Base-by-base conservation (phyloP, 306 rosid genomes). In the Lotus japonicus region DNA sequence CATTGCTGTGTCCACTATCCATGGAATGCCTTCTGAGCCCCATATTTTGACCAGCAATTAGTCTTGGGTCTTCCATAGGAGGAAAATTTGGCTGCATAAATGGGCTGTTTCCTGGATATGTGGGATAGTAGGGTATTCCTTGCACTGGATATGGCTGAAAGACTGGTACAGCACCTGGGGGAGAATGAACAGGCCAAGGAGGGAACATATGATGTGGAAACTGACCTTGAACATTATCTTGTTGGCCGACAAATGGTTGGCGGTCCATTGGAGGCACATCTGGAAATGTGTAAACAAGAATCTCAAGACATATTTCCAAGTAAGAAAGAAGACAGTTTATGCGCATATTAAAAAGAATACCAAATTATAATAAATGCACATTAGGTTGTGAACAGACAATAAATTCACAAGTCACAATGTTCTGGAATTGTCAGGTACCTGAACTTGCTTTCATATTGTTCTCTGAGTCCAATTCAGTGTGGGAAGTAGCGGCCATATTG, bases 141-240 rank as follows among this genome's bases (percentile, higher is more conserved):
- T 89, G 98, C 82, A 92, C 83, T 38, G 96, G 89, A 83, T 85
- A 95, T 67, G 92, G 84, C 60, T 67, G 97, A 85, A 67, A 90
- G 73, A 80, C 87, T 3, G 99, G 99, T 5, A 86, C 16, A 31
- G 90, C 50, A 31, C 97, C 96, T 1, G 92, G 88, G 31, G 96
- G 86, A 83, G 95, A 86, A 81, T 90, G 94, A 76, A 90, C 62
- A 68, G 96, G 97, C 99, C 99, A 95, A 42, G 95, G 88, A 77
- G 97, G 90, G 62, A 65, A 88, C 89, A 95, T 81, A 49, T 84
- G 94, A 74, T 68, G 96, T n/a, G 95, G 96, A 83, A 82, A 91
- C 72, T 90, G 97, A 26, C 96, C 97, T 36, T 81, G 99, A 77
- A 81, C 69, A 80, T 92, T 78, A 64, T 88, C 98, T 66, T 75